Conservation (phyloP, 495 filamentous ascomycete species). For the Recurvomyces mirabilis region DNA sequence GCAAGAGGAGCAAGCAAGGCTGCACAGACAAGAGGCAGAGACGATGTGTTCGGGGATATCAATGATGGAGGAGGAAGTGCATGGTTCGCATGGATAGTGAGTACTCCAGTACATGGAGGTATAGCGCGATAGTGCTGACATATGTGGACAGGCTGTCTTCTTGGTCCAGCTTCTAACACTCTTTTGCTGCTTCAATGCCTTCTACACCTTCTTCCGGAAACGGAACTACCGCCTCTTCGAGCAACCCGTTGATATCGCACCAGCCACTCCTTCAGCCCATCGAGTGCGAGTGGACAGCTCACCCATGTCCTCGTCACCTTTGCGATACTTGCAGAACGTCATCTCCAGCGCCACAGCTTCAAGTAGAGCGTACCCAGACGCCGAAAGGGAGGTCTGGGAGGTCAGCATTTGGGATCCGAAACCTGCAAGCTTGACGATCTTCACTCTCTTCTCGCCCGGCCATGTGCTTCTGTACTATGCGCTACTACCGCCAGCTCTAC, state of each 20-base stretch:
- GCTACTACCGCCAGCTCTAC: slow-evolving; percentile 63
- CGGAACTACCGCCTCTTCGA: slow-evolving; percentile 90
- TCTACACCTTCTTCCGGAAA: slow-evolving; percentile 72
- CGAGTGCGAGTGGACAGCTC: slow-evolving; percentile 86
- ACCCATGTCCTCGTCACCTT: slow-evolving; percentile 63
- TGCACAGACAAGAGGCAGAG: slow-evolving; percentile 35
- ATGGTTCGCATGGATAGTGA: slow-evolving; percentile 68
- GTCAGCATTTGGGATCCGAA: slow-evolving; percentile 85
- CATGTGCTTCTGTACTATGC: slow-evolving; percentile 83
- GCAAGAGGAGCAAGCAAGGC: slow-evolving; percentile 60
- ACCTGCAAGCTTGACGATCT: slow-evolving; percentile 68
- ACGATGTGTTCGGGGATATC: slow-evolving; percentile 80
- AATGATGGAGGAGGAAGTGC: slow-evolving; percentile 38
- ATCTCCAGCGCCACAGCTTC: slow-evolving; percentile 56
- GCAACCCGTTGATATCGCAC: slow-evolving; percentile 58
- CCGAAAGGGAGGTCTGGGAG: slow-evolving; percentile 87
- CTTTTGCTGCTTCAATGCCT: slow-evolving; percentile 59
- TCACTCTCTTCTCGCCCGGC: slow-evolving; percentile 85
- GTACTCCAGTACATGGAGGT: slow-evolving; percentile 28
- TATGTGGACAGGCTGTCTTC: slow-evolving; percentile 47
- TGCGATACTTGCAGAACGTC: slow-evolving; percentile 62
- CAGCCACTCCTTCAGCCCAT: slow-evolving; percentile 73
- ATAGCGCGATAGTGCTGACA: slow-evolving; percentile 3
- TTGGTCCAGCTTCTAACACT: slow-evolving; percentile 54
- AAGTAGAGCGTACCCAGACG: slow-evolving; percentile 72